These are phyloP conservation scores for Cyberlindnera lachancei DNA, from an alignment of 805 yeast species.

Conservation along the genomic window DNA sequence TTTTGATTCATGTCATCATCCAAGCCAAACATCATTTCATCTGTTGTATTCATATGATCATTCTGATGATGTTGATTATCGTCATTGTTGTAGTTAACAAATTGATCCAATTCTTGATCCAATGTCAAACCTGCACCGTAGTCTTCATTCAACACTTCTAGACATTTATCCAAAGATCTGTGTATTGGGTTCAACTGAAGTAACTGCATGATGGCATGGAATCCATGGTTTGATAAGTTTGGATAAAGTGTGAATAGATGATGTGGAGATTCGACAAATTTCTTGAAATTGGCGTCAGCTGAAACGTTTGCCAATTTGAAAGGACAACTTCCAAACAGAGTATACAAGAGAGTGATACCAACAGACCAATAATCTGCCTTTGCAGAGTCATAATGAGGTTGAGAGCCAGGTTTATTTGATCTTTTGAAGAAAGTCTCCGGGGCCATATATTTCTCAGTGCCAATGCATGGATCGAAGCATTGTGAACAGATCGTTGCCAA, in stretches of 20 bases:
- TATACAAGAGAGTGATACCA: constrained; percentile 73
- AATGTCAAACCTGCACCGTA: constrained; percentile 42
- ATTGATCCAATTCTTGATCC: constrained; percentile 47
- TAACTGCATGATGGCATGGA: constrained; percentile 57
- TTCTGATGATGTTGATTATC: too few species aligned
- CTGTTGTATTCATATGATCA: too few species aligned
- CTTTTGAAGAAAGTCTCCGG: constrained; percentile 69
- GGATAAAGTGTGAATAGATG: constrained; percentile 71
- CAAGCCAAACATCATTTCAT: constrained; percentile 3
- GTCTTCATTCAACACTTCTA: constrained; percentile 33
- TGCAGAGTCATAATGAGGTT: constrained; percentile 51
- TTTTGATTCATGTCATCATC: constrained; percentile 2
- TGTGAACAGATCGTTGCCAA: constrained; percentile 38
- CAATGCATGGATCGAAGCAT: constrained; percentile 37
- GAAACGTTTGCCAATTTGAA: constrained; percentile 62
- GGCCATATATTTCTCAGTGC: constrained; percentile 88
- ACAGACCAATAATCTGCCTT: constrained; percentile 84
- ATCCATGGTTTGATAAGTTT: constrained; percentile 62
- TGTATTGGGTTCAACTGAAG: constrained; percentile 59
- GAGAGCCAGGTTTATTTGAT: constrained; percentile 2
- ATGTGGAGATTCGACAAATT: constrained; percentile 61
- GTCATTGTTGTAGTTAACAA: constrained; percentile 4
- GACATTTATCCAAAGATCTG: constrained; percentile 40
- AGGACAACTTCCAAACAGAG: constrained; percentile 79
- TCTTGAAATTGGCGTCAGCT: constrained; percentile 64